Evolutionary conservation across 495 filamentous ascomycete genomes (phyloP).

Genomic region (Lepraria neglecta): DNA sequence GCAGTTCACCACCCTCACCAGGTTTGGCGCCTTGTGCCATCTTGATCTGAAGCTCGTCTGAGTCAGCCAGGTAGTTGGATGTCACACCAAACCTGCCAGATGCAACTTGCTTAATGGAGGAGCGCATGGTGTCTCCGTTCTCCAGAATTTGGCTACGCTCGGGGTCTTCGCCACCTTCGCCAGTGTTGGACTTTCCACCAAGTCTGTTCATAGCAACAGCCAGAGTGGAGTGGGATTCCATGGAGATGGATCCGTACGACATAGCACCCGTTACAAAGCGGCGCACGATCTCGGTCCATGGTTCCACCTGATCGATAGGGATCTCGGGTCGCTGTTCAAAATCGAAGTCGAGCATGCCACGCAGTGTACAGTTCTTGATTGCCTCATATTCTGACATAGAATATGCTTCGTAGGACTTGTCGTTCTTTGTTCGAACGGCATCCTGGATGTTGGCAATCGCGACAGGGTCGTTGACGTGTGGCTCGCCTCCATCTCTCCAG

Average conservation of each 20-base stretch:
- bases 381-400: conserved; percentile 91
- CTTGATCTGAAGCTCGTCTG: conserved; percentile 99
- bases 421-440: conserved; percentile 96
- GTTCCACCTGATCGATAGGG: conserved; percentile 96
- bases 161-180: conserved; percentile 95
- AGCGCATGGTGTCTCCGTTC: conserved; percentile 97
- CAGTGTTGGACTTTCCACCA: conserved; percentile 97
- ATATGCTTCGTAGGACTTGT: conserved; percentile 99
- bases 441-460: conserved; percentile 98
- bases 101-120: conserved; percentile 97
- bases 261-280: conserved; percentile 98
- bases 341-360: conserved; percentile 95
- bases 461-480: conserved; percentile 94
- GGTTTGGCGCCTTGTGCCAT: conserved; percentile 99
- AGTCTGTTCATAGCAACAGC: conserved; percentile 98
- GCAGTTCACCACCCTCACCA: conserved; percentile 96
- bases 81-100: conserved; percentile 98
- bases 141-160: conserved; percentile 81
- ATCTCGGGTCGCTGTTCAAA: conserved; percentile 84
- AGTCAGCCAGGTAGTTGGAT: conserved; percentile 95
- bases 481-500: conserved; percentile 97
- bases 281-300: conserved; percentile 98
- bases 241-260: conserved; percentile 99
- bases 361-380: conserved; percentile 96
- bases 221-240: conserved; percentile 97